Evolutionary conservation across 2,329 filamentous ascomycete species (phyloP), one percentile per base, ranked within the genome.

Genomic region (Podosphaera aphanis): DNA sequence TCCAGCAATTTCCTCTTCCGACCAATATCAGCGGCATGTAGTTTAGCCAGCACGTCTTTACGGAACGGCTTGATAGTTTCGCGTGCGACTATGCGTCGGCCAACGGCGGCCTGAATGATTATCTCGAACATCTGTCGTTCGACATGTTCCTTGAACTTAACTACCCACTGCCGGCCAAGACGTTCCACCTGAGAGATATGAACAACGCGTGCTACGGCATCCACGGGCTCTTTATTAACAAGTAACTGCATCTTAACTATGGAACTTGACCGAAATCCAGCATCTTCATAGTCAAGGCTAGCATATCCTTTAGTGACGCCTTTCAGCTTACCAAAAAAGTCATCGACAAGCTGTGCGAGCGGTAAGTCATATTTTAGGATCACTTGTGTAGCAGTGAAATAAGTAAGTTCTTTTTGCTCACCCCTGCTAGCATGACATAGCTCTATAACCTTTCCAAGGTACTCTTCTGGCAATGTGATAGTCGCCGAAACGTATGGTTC

Each of bases 101-200:
- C 88, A 0, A 82, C 79, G 0, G 82, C 79, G 2, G 90, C 88
- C 62, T 98, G 90, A 51, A 98, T 95, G 47, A 95, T 69, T 19
- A 98, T 76, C 64, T 98, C 90, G 31, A 93, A 98, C 77, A 95
- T 90, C 61, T 98, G 90, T 16, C 90, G 70, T 56, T 93, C 83
- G 18, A 98, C 88, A 56, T 95, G 88, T 61, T 94, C 78, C 59
- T 93, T 95, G 68, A 98, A 95, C 62, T 93, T 93, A 36, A 74
- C 77, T 5, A 94, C 88, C 90, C 90, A 98, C 47, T 77, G 69
- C 42, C 83, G 71, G 3, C 85, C 90, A 4, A 94, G 67, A 16
- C 83, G 71, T 25, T 88, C 79, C 0, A 79, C 75, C 61, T 94
- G 85, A 11, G 79, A 84, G 33, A 68, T 64, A 56, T 98, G 90